These are phyloP conservation scores for Anthostomella pinea DNA, from an alignment of 2,329 filamentous ascomycete genomes.

Conservation along the genomic window DNA sequence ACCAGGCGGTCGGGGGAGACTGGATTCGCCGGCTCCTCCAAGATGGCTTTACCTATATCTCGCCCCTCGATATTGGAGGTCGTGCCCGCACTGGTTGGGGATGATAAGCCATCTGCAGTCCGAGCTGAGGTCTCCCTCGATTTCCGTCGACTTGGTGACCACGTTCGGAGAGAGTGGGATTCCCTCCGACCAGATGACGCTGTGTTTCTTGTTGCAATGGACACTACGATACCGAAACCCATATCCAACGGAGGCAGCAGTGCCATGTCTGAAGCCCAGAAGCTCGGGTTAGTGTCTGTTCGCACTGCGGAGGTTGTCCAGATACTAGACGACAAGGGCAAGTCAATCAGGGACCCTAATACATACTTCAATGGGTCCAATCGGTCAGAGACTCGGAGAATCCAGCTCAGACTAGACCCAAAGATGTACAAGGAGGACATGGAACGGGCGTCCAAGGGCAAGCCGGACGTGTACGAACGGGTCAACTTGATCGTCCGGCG, in stretches of 20 bases:
- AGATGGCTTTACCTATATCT: constrained; percentile 84
- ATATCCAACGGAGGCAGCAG: constrained; percentile 52
- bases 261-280: constrained; percentile 51
- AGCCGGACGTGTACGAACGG: constrained; percentile 73
- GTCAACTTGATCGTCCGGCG: constrained; percentile 86
- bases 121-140: constrained; percentile 84
- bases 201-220: constrained; percentile 79
- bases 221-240: constrained; percentile 53
- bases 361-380: constrained; percentile 62
- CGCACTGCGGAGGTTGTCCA: constrained; percentile 84
- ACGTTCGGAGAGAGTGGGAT: constrained; percentile 85
- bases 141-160: constrained; percentile 72
- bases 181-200: constrained; percentile 81
- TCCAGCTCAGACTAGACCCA: constrained; percentile 80
- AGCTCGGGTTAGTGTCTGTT: constrained; percentile 65
- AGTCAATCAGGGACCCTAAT: constrained; percentile 62
- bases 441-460: constrained; percentile 61
- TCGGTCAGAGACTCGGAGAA: constrained; percentile 60
- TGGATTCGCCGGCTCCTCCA: constrained; percentile 79
- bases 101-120: constrained; percentile 77
- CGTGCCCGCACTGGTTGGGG: constrained; percentile 77
- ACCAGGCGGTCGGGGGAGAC: constrained; percentile 61
- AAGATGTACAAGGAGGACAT: constrained; percentile 75
- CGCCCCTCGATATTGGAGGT: constrained; percentile 87
- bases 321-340: constrained; percentile 81